Conservation (phyloP, 106 monocot genomes). For the Narthecium ossifragum region DNA sequence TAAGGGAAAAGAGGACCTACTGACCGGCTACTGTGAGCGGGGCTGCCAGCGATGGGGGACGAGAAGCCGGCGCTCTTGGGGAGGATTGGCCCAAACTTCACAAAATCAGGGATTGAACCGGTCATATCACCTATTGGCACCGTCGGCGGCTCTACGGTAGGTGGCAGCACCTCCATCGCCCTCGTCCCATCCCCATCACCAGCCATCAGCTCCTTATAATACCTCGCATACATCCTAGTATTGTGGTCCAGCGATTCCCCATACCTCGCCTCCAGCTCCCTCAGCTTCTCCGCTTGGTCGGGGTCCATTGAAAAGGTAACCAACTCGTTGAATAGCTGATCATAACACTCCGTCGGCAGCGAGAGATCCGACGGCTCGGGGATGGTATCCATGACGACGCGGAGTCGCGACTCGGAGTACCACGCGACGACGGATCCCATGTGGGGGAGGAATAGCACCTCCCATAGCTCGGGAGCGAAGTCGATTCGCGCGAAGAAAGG, state of each 20-base stretch:
- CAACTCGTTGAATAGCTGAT: constrained; percentile 35
- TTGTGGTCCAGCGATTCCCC: constrained; percentile 33
- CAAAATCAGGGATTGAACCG: constrained; percentile 38
- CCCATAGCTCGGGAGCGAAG: constrained; percentile 54
- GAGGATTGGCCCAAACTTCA: constrained; percentile 51
- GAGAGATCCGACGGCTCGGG: constrained; percentile 38
- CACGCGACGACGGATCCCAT: constrained; percentile 42
- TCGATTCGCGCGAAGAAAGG: constrained; percentile 44
- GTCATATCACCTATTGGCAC: constrained; percentile 32
- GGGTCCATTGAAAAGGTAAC: constrained; percentile 25
- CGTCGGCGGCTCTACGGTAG: constrained; percentile 38
- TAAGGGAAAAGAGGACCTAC: not conserved
- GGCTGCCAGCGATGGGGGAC: not conserved
- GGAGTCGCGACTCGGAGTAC: constrained; percentile 37
- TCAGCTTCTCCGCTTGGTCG: constrained; percentile 35
- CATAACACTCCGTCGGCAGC: constrained; percentile 12
- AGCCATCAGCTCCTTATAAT: constrained; percentile 29
- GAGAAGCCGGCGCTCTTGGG: constrained; percentile 40
- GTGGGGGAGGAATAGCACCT: constrained; percentile 49
- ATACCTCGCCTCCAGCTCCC: constrained; percentile 31
- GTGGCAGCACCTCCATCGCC: constrained; percentile 23
- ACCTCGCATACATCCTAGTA: constrained; percentile 37
- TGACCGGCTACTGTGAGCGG: constrained; percentile 2
- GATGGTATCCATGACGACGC: constrained; percentile 24
- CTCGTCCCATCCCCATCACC: constrained; percentile 1